Base-by-base conservation (phyloP, 2,329 filamentous ascomycete genomes). In the Microsporum audouinii region DNA sequence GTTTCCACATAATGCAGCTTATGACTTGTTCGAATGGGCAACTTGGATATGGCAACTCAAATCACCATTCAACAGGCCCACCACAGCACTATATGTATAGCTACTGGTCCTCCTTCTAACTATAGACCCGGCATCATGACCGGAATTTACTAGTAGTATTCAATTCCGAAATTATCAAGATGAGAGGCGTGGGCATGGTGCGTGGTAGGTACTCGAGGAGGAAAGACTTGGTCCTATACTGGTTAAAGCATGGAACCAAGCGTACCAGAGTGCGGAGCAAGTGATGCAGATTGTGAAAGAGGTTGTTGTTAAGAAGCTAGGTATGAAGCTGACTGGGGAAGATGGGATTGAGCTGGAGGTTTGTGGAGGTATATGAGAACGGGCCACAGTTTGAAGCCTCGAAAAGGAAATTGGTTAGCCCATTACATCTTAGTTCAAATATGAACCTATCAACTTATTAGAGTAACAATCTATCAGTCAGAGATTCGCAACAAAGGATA, bases 181-280 rank as follows among this genome's bases (percentile, higher is more conserved):
- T n/a, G 33, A 58, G n/a, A 38, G 47, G 33, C 8, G 31, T 10
- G 8, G 41, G 51, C 36, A 33, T 17, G 29, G 27, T 2, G 31
- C 36, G n/a, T 61, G 49, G 59, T 51, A 43, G 33, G 29, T 47
- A 29, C 49, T 61, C 7, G 59, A 61, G 33, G 49, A 57, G 38
- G 36, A 57, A 38, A 53, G 51, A 31, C 36, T 61, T 38, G 59
- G 59, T 14, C 49, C 41, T 57, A 49, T 61, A 43, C 45, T 61
- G 57, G 34, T 61, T 17, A 61, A 61, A 57, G 49, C 59, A 31
- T 59, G 41, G 56, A 61, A 59, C 38, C 51, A 29, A 58, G 60
- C 53, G 45, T 61, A 61, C 43, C 14, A 61, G 39, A 45, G 58
- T 51, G 60, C 55, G 49, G 38, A 34, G 3, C 55, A 61, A 27